Evolutionary conservation across 371 early-diverging fungal species (phyloP).

Genomic region (Haplosporangium sp.): DNA sequence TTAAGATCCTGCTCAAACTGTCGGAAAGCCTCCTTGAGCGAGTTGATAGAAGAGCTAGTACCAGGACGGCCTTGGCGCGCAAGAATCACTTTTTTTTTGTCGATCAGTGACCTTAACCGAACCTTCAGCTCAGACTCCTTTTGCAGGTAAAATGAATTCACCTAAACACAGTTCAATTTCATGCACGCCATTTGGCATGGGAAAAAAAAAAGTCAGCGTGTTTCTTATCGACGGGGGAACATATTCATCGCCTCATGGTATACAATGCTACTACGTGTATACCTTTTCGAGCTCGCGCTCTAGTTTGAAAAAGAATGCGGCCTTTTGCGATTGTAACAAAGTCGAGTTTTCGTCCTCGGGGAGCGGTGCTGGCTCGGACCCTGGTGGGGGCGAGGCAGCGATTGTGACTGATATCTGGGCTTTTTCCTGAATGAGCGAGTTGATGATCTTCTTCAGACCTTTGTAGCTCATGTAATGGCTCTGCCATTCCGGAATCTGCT

Average conservation of each 20-base stretch:
- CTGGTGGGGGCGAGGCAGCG: slow-evolving; percentile 58
- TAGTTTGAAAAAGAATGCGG: slow-evolving; percentile 85
- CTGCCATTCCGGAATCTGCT: slow-evolving; percentile 92
- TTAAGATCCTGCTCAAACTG: slow-evolving; percentile 93
- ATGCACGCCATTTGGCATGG: neutral
- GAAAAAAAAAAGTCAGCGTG: neutral
- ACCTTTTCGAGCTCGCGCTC: slow-evolving; percentile 88
- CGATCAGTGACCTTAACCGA: slow-evolving; percentile 78
- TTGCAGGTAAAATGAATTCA: slow-evolving; percentile 85
- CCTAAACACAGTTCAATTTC: slow-evolving; percentile 35
- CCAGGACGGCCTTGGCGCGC: slow-evolving; percentile 66
- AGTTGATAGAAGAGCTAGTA: slow-evolving; percentile 68
- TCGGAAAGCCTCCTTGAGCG: slow-evolving; percentile 87
- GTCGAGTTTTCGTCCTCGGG: slow-evolving; percentile 67
- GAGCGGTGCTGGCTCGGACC: slow-evolving; percentile 21
- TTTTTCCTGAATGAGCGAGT: slow-evolving; percentile 65
- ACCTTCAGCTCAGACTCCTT: slow-evolving; percentile 84
- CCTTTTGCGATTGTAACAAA: slow-evolving; percentile 75
- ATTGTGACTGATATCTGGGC: slow-evolving; percentile 55
- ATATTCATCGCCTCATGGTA: neutral
- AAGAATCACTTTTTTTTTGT: slow-evolving; percentile 83
- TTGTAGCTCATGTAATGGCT: slow-evolving; percentile 94
- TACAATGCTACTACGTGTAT: slow-evolving; percentile 1
- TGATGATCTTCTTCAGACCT: slow-evolving; percentile 95
- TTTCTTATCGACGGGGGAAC: neutral